Evolutionary conservation across 331 rosid genomes (phyloP).

Genomic region (Malus hybrid): DNA sequence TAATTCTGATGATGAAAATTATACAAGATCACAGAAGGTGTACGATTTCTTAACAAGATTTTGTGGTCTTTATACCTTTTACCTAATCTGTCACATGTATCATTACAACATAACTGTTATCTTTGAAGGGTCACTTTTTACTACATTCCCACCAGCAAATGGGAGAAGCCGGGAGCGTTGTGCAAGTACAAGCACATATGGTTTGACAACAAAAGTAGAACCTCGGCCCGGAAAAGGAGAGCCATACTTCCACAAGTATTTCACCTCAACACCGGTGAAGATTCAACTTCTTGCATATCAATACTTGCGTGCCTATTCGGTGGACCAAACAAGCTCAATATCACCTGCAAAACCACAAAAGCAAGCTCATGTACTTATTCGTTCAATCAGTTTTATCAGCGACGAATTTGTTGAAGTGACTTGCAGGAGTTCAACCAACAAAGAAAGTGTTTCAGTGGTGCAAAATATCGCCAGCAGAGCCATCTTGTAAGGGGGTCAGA

Average conservation of each 20-base stretch:
- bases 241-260: neutral
- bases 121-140: neutral
- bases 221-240: neutral
- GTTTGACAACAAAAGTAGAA: neutral
- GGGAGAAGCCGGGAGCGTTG: neutral
- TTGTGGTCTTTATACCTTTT: neutral
- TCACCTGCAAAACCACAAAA: slow-evolving; percentile 45
- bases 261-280: slow-evolving; percentile 24
- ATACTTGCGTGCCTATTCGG: slow-evolving; percentile 27
- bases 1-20: too few relatives aligned
- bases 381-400: neutral
- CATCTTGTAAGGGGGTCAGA: neutral
- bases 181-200: neutral
- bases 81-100: neutral
- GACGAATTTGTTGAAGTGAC: neutral
- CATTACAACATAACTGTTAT: neutral
- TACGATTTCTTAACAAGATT: neutral
- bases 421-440: neutral
- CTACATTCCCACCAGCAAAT: neutral
- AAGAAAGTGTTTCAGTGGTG: neutral
- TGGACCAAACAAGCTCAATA: slow-evolving; percentile 84
- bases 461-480: neutral
- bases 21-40: neutral
- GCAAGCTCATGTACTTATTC: neutral
- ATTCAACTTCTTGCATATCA: slow-evolving; percentile 31